Conservation (phyloP, 1,284 basidiomycete species). For the Exobasidium cylindrosporum region DNA sequence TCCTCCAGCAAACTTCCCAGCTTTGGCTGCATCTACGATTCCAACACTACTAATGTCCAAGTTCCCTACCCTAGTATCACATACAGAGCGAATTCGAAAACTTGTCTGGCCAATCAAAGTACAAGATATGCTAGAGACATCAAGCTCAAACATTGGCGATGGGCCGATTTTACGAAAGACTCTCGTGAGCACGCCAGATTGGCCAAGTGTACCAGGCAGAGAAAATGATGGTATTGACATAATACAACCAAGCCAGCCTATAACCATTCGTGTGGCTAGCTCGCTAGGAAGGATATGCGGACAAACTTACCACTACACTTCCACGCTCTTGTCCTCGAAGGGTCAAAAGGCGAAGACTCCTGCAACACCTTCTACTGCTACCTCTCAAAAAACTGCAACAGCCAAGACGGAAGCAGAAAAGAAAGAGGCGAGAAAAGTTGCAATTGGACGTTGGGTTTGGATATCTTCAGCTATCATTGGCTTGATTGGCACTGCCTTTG, state of each 20-base stretch:
- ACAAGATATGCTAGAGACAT: not conserved
- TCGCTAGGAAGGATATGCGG: not conserved
- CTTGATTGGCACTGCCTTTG: conserved; percentile 14
- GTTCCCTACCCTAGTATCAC: not conserved
- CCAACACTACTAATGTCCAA: not conserved
- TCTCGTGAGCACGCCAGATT: conserved; percentile 1
- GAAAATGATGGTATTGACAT: not conserved
- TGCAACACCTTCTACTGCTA: not conserved
- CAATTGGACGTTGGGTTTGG: conserved; percentile 8
- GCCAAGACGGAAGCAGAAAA: not conserved
- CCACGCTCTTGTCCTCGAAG: not conserved
- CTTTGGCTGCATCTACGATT: not conserved
- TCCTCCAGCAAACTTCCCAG: not conserved
- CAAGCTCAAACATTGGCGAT: not conserved
- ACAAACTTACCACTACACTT: not conserved
- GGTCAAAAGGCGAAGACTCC: not conserved
- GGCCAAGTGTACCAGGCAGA: conserved; percentile 3
- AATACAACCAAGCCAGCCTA: not conserved
- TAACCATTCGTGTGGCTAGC: conserved; percentile 7
- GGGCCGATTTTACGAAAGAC: not conserved
- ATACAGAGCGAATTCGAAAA: conserved; percentile 5
- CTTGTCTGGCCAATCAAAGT: conserved; percentile 6
- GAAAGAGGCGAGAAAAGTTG: conserved; percentile 2
- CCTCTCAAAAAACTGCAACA: not conserved
- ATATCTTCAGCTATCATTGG: conserved; percentile 11